phyloP scores from a whole-genome alignment of 805 yeast species.

The Ogataea thermomethanolica region DNA sequence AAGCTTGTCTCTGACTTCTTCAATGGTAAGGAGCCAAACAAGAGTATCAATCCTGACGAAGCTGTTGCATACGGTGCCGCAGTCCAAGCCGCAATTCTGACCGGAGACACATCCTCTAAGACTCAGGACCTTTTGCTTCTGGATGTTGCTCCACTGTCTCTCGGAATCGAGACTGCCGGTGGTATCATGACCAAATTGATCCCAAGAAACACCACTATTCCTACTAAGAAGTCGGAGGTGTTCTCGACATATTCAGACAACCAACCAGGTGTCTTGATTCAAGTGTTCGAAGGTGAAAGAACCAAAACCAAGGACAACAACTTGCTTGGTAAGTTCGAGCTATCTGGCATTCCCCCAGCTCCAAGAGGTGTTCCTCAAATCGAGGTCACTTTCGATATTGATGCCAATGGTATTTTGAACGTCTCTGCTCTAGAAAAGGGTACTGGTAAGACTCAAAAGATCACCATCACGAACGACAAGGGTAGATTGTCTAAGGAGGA shows the following conservation, averaged over 20 bases:
- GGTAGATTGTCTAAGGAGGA: conserved; percentile 59
- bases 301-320: conserved; percentile 75
- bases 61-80: conserved; percentile 99
- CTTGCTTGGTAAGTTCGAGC: conserved; percentile 68
- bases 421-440: conserved; percentile 57
- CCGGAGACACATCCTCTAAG: conserved; percentile 95
- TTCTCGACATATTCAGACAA: conserved; percentile 83
- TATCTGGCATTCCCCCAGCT: conserved; percentile 68
- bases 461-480: conserved; percentile 45
- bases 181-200: conserved; percentile 79
- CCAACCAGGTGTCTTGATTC: conserved; percentile 78
- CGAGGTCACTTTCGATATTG: conserved; percentile 72
- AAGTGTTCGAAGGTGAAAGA: conserved; percentile 80
- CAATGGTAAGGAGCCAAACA: conserved; percentile 96
- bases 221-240: conserved; percentile 67
- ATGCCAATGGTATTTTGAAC: conserved; percentile 71
- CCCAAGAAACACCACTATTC: conserved; percentile 74
- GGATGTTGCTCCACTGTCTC: conserved; percentile 91
- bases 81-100: conserved; percentile 93
- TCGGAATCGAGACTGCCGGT: conserved; percentile 83
- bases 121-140: conserved; percentile 91
- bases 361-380: conserved; percentile 82
- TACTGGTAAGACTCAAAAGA: conserved; percentile 50
- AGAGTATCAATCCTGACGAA: conserved; percentile 96
- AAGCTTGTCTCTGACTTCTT: conserved; percentile 93